phyloP scores from a whole-genome alignment of 768 basidiomycete genomes.

The Crucibulum laeve region DNA sequence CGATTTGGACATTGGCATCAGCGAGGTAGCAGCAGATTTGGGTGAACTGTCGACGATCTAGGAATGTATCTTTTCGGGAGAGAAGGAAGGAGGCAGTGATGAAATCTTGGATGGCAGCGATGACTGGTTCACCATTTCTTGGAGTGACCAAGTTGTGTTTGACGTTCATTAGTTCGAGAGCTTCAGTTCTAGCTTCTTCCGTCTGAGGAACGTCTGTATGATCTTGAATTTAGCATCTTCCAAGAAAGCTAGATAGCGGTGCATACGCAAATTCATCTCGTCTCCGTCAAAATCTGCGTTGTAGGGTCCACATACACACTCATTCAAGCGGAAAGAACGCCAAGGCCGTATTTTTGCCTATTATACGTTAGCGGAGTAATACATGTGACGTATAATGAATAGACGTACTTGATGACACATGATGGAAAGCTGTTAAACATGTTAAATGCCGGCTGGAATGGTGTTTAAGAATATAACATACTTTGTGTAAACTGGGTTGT shows the following conservation, averaged over 20 bases:
- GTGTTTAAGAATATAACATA: slow-evolving; percentile 17
- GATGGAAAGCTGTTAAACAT: slow-evolving; percentile 76
- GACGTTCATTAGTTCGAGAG: slow-evolving; percentile 94
- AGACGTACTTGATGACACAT: slow-evolving; percentile 89
- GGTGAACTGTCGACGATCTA: slow-evolving; percentile 91
- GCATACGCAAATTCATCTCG: slow-evolving; percentile 97
- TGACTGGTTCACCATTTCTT: slow-evolving; percentile 97
- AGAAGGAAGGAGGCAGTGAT: slow-evolving; percentile 97
- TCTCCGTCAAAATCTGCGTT: slow-evolving; percentile 99
- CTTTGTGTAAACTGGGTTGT: slow-evolving; percentile 97
- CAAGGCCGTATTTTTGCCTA: slow-evolving; percentile 92
- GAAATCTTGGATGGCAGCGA: slow-evolving; percentile 99
- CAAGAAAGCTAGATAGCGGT: slow-evolving; percentile 2
- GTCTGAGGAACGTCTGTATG: slow-evolving; percentile 92
- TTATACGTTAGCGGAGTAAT: slow-evolving; percentile 1
- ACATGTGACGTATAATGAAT: not conserved
- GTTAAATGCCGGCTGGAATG: not conserved
- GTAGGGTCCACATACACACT: slow-evolving; percentile 99
- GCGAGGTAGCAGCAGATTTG: slow-evolving; percentile 95
- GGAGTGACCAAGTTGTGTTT: slow-evolving; percentile 98
- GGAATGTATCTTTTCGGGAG: slow-evolving; percentile 88
- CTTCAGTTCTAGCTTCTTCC: slow-evolving; percentile 96
- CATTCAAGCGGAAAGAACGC: slow-evolving; percentile 95
- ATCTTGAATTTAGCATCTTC: slow-evolving; percentile 3
- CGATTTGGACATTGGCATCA: slow-evolving; percentile 89